Evolutionary conservation across 1,284 basidiomycete species (phyloP).

Genomic region (Papiliotrema terrestris): DNA sequence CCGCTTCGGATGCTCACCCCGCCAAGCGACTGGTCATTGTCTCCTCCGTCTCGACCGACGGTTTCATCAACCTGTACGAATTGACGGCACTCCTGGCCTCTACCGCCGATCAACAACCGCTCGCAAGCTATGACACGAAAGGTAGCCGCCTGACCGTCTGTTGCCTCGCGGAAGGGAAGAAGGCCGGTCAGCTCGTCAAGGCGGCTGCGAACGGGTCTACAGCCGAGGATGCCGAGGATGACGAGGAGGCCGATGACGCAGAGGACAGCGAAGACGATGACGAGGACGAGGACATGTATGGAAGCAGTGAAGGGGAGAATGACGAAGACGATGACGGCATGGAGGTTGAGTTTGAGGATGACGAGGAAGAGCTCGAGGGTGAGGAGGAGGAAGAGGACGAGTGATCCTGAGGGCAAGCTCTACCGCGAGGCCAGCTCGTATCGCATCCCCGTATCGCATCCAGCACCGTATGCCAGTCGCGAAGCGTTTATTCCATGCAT

Average conservation of each 20-base stretch:
- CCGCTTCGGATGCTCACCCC: conserved; percentile 10
- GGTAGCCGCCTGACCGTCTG: conserved; percentile 79
- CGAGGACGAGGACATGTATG: conserved; percentile 20
- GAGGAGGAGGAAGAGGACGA: conserved; percentile 6
- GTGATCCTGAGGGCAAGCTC: background rate
- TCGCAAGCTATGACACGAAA: conserved; percentile 73
- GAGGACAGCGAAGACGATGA: conserved; percentile 49
- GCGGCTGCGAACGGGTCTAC: conserved; percentile 27
- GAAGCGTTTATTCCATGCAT: background rate
- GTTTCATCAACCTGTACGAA: conserved; percentile 75
- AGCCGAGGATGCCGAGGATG: conserved; percentile 24
- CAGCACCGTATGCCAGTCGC: no score
- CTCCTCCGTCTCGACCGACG: conserved; percentile 77
- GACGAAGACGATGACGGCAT: conserved; percentile 13
- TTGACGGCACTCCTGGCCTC: conserved; percentile 52
- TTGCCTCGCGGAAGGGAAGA: conserved; percentile 59
- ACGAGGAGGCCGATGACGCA: conserved; percentile 25
- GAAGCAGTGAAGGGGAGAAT: conserved; percentile 13
- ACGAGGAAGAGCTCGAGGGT: conserved; percentile 3
- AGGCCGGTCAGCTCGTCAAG: conserved; percentile 34
- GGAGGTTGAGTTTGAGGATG: conserved; percentile 9
- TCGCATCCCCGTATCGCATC: no score
- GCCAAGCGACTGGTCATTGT: conserved; percentile 57
- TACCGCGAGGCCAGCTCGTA: no score
- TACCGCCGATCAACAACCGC: conserved; percentile 50